Base-by-base conservation (phyloP, 2,329 filamentous ascomycete species). In the Colletotrichum somersetense region DNA sequence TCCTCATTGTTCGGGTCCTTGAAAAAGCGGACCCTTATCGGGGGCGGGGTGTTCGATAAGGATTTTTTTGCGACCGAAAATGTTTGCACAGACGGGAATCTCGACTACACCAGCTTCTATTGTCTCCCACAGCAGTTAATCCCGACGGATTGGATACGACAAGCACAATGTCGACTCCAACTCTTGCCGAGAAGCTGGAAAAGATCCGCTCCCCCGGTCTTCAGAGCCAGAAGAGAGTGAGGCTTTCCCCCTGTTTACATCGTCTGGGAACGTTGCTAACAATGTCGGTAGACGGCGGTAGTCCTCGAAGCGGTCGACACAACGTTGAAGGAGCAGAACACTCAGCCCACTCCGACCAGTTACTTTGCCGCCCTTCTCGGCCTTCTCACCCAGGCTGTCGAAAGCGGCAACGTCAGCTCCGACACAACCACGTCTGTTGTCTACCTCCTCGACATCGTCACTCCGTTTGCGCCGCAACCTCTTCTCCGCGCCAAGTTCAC, bases 161-260 rank as follows among this genome's bases (percentile, higher is more conserved):
- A 66, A 72, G 73, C 71, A 81, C 78, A 72, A 89, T 89, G 87
- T 82, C 84, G 77, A 83, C 84, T 75, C 79, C 84, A 77, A 85
- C 86, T 75, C 79, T 98, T 79, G 91, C 93, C 81, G 96, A 97
- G 87, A 97, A 95, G 87, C 90, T 99, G 81, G 93, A 96, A 85
- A 98, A 97, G 89, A 98, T 98, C 83, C 93, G 96, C 84, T 96
- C 93, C 80, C 96, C 96, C 68, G 97, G 97, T 83, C 90, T 98
- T 78, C 94, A 98, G 83, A 97, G 93, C 81, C 95, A 98, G 85
- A 91, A 97, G 82, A 94, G 95, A 89, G 95, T 96, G 85, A 76
- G 20, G 33, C 33, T 23, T 57, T 58, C 74, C 11, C 57, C 55
- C 66, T 73, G 52, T 61, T 52, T 73, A 3, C 53, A 56, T 52